Evolutionary conservation across 371 early-diverging fungal species (phyloP).

Genomic region (Coemansia sp.): DNA sequence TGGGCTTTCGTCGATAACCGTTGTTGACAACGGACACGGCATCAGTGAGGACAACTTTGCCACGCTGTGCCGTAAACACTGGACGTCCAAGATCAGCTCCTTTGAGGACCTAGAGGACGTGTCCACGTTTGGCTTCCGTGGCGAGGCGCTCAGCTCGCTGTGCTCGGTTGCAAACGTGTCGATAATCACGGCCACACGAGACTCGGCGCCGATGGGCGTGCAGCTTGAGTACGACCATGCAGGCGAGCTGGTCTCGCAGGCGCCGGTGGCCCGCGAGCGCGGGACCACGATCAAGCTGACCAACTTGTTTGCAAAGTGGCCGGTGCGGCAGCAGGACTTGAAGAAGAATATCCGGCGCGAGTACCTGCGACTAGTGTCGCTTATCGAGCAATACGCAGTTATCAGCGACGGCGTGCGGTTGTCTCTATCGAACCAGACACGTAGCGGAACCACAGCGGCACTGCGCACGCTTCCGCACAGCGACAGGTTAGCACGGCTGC

Average conservation of each 20-base stretch:
- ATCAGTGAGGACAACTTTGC: slow-evolving; percentile 66
- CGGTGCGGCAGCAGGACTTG: slow-evolving; percentile 89
- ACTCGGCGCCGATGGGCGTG: slow-evolving; percentile 64
- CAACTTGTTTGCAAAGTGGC: slow-evolving; percentile 81
- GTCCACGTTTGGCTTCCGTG: slow-evolving; percentile 80
- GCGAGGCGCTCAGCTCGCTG: slow-evolving; percentile 81
- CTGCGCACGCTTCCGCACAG: slow-evolving; percentile 27
- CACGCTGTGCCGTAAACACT: slow-evolving; percentile 71
- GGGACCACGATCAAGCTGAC: slow-evolving; percentile 86
- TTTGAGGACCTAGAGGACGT: slow-evolving; percentile 72
- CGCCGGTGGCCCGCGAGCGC: slow-evolving; percentile 41
- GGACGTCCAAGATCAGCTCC: slow-evolving; percentile 74
- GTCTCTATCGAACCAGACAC: slow-evolving; percentile 64
- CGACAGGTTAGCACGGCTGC: slow-evolving; percentile 62
- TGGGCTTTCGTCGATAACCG: slow-evolving; percentile 74
- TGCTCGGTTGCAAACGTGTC: slow-evolving; percentile 64
- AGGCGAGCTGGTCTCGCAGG: slow-evolving; percentile 55
- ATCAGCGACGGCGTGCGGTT: slow-evolving; percentile 69
- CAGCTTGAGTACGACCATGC: slow-evolving; percentile 67
- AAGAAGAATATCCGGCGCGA: slow-evolving; percentile 80
- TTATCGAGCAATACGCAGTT: slow-evolving; percentile 88
- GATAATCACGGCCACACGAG: slow-evolving; percentile 68
- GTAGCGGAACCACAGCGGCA: slow-evolving; percentile 53
- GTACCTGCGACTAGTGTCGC: slow-evolving; percentile 70
- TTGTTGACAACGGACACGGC: slow-evolving; percentile 87